Evolutionary conservation across 371 early-diverging fungal species (phyloP).

Genomic region (Saksenaea vasiformis): DNA sequence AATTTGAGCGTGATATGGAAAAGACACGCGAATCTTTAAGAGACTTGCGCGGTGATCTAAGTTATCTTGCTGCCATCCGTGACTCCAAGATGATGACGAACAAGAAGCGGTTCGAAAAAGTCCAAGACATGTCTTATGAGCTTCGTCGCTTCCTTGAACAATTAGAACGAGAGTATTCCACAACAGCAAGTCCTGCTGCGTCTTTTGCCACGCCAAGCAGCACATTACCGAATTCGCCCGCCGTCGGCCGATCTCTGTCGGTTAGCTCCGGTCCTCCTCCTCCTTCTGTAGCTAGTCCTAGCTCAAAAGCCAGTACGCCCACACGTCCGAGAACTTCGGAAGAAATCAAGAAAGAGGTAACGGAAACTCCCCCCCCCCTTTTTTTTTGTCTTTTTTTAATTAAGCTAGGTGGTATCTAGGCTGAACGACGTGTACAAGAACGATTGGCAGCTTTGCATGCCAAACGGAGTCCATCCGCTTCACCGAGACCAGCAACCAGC

Average conservation of each 20-base stretch:
- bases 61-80: conserved; percentile 29
- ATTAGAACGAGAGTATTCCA: conserved; percentile 25
- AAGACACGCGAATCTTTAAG: conserved; percentile 35
- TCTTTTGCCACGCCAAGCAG: background rate
- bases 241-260: conserved; percentile 3
- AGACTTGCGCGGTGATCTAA: conserved; percentile 44
- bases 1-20: conserved; percentile 48
- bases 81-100: conserved; percentile 30
- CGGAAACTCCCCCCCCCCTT: too few species aligned
- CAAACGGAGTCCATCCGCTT: conserved; percentile 26
- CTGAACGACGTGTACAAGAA: conserved; percentile 56
- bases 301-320: conserved; percentile 12
- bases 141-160: conserved; percentile 48
- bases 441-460: conserved; percentile 48
- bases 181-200: background rate
- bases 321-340: conserved; percentile 50
- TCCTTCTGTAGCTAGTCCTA: conserved; percentile 15
- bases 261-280: conserved; percentile 16
- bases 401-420: conserved; percentile 24
- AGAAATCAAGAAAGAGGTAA: conserved; percentile 56
- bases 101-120: conserved; percentile 48
- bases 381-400: background rate
- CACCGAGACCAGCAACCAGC: conserved; percentile 19
- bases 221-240: background rate
- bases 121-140: conserved; percentile 49